phyloP scores from a whole-genome alignment of 371 early-diverging fungal genomes.

The Apophysomyces elegans region DNA sequence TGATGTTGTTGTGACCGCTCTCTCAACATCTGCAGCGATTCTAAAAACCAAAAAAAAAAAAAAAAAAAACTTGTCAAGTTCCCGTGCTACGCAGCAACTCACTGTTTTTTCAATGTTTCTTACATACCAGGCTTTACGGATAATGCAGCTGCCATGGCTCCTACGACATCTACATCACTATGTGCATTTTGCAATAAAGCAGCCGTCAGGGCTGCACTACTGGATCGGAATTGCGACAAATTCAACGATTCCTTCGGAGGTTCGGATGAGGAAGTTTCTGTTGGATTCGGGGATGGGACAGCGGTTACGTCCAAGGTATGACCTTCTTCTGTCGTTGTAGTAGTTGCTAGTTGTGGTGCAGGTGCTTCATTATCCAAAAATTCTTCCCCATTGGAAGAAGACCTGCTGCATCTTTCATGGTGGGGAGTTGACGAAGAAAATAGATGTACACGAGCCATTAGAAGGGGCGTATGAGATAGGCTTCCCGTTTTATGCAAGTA shows the following conservation, averaged over 20 bases:
- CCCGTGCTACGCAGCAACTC: not conserved
- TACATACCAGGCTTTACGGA: slow-evolving; percentile 37
- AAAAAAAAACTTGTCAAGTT: not conserved
- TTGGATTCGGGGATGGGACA: slow-evolving; percentile 20
- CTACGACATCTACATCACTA: slow-evolving; percentile 34
- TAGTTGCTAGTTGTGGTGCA: slow-evolving; percentile 15
- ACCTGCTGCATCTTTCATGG: slow-evolving; percentile 16
- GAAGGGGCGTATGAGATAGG: slow-evolving; percentile 3
- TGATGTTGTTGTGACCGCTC: slow-evolving; percentile 13
- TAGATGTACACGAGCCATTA: slow-evolving; percentile 47
- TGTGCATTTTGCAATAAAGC: slow-evolving; percentile 31
- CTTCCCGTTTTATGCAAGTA: slow-evolving; percentile 15
- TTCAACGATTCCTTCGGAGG: not conserved
- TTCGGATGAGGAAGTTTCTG: not conserved
- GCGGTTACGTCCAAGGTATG: slow-evolving; percentile 26
- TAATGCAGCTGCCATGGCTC: slow-evolving; percentile 44
- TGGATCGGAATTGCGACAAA: slow-evolving; percentile 8
- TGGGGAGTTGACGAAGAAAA: slow-evolving; percentile 30
- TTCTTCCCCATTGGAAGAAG: not conserved
- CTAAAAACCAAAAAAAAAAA: not conserved
- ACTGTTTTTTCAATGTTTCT: not conserved
- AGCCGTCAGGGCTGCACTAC: slow-evolving; percentile 32
- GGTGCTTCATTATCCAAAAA: slow-evolving; percentile 20
- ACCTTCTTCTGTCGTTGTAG: slow-evolving; percentile 18
- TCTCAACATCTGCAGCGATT: not conserved